Base-by-base conservation (phyloP, 257 asterid genomes). In the Solanum gracilifrons region DNA sequence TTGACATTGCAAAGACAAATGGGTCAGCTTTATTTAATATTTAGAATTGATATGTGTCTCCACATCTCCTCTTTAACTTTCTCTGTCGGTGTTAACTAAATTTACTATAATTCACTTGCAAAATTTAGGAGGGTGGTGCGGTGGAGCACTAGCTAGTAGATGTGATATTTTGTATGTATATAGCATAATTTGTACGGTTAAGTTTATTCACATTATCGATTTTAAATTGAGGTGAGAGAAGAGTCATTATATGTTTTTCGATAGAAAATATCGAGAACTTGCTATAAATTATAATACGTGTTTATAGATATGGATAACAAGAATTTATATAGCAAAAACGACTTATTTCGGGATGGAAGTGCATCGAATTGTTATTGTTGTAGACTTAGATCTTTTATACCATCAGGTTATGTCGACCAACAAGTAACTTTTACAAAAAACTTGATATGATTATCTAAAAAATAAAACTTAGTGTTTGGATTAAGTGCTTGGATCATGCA, bases 241-340 rank as follows among this genome's bases (percentile, higher is more conserved):
- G 15, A 64, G 1, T 64, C 4, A 0, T 64, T 25, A 51, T 51
- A 51, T 0, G n/a, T 51, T 51, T 51, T 51, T 51, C 4, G 3
- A 51, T 16, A 51, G 62, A 51, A 51, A 1, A 0, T 18, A 51
- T 51, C 0, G 10, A 1, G 0, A 51, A 48, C 58, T 1, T 15
- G 58, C 3, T 48, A 46, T 4, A 4, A 4, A 46, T 41, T 41
- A 43, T 48, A 48, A 48, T 20, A 20, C 0, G 12, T 55, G 11
- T 55, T 55, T 7, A 55, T 55, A 55, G 4, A 55, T 55, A 16
- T 55, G n/a, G 25, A 20, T 1, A 21, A 0, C 7, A 1, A 48
- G 58, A 48, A 15, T 15, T 48, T 48, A 15, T 15, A 13, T 20
- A 55, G 64, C 11, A 1, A 0, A 55, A 55, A 48, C 0, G 8